Percentiles rank a stretch among this genome's conserved stretches.
phyloP scores from a whole-genome alignment of 2,329 filamentous ascomycete species.

The Penicillium palitans region DNA sequence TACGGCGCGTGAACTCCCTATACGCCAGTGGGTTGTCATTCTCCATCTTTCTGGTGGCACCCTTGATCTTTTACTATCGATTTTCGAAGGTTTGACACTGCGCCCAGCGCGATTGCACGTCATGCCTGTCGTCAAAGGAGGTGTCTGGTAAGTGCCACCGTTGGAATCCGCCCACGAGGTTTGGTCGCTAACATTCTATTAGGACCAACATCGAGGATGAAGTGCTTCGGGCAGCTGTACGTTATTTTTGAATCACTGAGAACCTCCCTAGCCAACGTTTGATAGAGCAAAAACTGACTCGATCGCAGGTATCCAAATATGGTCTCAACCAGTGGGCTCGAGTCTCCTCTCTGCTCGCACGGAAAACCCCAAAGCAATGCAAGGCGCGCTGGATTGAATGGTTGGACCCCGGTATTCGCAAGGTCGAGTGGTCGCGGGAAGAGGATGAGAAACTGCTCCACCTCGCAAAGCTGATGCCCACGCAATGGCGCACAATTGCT shows the following conservation, averaged over 20 bases:
- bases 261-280: background rate
- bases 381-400: conserved; percentile 98
- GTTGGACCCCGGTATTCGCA: conserved; percentile 96
- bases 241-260: conserved; percentile 6
- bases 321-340: conserved; percentile 97
- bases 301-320: conserved; percentile 72
- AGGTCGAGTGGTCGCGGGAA: conserved; percentile 98
- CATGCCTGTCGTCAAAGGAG: conserved; percentile 67
- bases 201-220: conserved; percentile 79
- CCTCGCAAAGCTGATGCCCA: conserved; percentile 96
- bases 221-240: conserved; percentile 85
- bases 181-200: conserved; percentile 20
- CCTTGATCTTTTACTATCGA: background rate
- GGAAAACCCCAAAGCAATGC: conserved; percentile 98
- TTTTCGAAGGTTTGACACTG: background rate
- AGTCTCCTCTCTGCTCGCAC: conserved; percentile 92
- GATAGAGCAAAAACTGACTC: conserved; percentile 14
- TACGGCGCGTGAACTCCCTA: conserved; percentile 23
- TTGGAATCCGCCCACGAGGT: background rate
- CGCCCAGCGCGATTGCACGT: conserved; percentile 28
- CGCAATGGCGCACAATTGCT: conserved; percentile 98
- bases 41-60: conserved; percentile 17
- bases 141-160: conserved; percentile 54
- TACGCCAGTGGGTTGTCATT: conserved; percentile 18
- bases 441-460: conserved; percentile 97